Conservation (phyloP, 2,329 filamentous ascomycete genomes). For the Aspergillus unguis region DNA sequence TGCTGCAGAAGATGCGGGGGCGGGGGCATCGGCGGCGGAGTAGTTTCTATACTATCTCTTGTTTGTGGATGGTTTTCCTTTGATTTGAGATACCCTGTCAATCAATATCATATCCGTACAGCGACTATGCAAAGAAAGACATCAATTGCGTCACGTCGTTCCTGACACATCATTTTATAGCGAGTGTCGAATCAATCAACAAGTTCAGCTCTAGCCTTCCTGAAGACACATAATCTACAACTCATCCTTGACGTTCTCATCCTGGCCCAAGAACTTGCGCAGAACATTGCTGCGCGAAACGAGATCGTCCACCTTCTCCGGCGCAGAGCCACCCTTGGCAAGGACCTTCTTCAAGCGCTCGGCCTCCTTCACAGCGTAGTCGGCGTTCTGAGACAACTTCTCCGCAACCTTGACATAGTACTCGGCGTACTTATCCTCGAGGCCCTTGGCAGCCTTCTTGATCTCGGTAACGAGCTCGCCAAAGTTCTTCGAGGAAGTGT, state of each 20-base stretch:
- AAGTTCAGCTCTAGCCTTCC: no score
- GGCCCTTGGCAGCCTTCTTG: conserved; percentile 63
- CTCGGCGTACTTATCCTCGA: conserved; percentile 79
- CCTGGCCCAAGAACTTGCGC: conserved; percentile 66
- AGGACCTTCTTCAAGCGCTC: conserved; percentile 74
- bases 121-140: neutral
- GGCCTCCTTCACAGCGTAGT: conserved; percentile 81
- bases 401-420: conserved; percentile 92
- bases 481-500: conserved; percentile 60
- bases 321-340: conserved; percentile 79
- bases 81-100: conserved; percentile 7
- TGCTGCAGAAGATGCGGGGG: conserved; percentile 45
- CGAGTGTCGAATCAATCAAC: no score
- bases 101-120: neutral
- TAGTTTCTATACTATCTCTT: neutral
- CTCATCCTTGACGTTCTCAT: conserved; percentile 65
- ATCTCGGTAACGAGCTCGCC: conserved; percentile 66
- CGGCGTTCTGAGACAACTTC: conserved; percentile 75
- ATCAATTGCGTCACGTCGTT: neutral
- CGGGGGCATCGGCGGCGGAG: conserved; percentile 18
- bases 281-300: conserved; percentile 84
- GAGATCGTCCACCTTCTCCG: conserved; percentile 84
- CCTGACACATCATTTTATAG: no score
- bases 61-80: neutral
- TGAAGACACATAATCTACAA: conserved; percentile 37